Evolutionary conservation across 2,329 filamentous ascomycete genomes (phyloP).

Genomic region (Aulographum hederae): DNA sequence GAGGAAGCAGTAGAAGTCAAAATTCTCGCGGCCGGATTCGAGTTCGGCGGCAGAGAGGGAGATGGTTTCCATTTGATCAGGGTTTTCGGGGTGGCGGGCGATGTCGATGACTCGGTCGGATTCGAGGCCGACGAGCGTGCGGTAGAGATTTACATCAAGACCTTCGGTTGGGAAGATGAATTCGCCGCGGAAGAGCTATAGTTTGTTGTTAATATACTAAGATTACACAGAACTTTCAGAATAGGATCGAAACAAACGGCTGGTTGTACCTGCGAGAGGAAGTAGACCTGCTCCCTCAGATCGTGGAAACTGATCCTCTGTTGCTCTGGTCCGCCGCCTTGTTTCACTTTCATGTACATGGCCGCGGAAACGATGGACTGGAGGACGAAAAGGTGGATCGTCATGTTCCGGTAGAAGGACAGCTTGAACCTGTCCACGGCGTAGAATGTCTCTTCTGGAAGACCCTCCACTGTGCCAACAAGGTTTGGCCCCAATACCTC

Average conservation of each 20-base stretch:
- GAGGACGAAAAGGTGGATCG: slow-evolving; percentile 91
- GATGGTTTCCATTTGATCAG: slow-evolving; percentile 39
- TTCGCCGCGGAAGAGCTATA: slow-evolving; percentile 82
- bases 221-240: neutral
- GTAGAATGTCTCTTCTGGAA: slow-evolving; percentile 84
- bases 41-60: slow-evolving; percentile 64
- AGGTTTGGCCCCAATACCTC: slow-evolving; percentile 83
- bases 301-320: slow-evolving; percentile 63
- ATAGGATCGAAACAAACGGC: no score
- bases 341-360: slow-evolving; percentile 82
- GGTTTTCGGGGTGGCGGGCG: slow-evolving; percentile 27
- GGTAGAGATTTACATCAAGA: slow-evolving; percentile 59
- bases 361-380: slow-evolving; percentile 79
- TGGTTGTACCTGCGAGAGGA: slow-evolving; percentile 79
- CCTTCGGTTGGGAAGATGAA: slow-evolving; percentile 93
- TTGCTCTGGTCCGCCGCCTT: slow-evolving; percentile 64
- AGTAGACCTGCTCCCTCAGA: slow-evolving; percentile 62
- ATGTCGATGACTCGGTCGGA: slow-evolving; percentile 59
- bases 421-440: slow-evolving; percentile 94
- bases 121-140: slow-evolving; percentile 61
- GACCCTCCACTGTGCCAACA: slow-evolving; percentile 58
- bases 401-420: slow-evolving; percentile 98
- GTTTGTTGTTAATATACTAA: slow-evolving; percentile 23
- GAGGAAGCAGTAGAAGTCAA: slow-evolving; percentile 96
- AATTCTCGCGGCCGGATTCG: slow-evolving; percentile 71